Conservation (phyloP, 768 basidiomycete species). For the Amanita exitialis region DNA sequence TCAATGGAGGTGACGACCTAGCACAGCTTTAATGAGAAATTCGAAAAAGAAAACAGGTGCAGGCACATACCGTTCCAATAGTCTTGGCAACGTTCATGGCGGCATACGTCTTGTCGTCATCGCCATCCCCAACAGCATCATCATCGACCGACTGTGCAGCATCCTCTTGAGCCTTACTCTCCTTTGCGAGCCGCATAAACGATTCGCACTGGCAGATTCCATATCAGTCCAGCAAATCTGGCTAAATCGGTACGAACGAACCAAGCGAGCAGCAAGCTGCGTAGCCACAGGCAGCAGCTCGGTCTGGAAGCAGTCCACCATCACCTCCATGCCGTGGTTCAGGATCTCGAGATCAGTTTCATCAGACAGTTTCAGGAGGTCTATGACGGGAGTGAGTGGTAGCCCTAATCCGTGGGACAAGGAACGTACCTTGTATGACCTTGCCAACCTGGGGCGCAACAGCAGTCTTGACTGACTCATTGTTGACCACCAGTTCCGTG, state of each 20-base stretch:
- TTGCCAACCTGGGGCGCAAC: conserved; percentile 75
- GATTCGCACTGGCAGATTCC: conserved; percentile 53
- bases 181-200: conserved; percentile 69
- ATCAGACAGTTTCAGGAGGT: conserved; percentile 82
- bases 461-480: conserved; percentile 61
- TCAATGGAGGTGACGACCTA: conserved; percentile 74
- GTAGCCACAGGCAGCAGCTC: conserved; percentile 81
- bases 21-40: background rate
- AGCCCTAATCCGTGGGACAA: background rate
- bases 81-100: conserved; percentile 86
- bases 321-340: conserved; percentile 73
- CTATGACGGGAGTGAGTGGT: conserved; percentile 23
- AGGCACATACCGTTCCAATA: conserved; percentile 55
- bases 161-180: conserved; percentile 49
- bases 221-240: conserved; percentile 1
- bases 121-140: conserved; percentile 45
- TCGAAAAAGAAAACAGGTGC: background rate
- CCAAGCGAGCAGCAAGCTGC: conserved; percentile 68
- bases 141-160: conserved; percentile 42
- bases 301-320: conserved; percentile 79
- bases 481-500: conserved; percentile 59
- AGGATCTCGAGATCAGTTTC: conserved; percentile 85
- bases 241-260: conserved; percentile 23
- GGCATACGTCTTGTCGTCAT: conserved; percentile 81
- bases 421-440: conserved; percentile 65